Evolutionary conservation across 2,329 filamentous ascomycete genomes (phyloP), one percentile per base, ranked within the genome.

Genomic region (Alternaria hordeiaustralica): DNA sequence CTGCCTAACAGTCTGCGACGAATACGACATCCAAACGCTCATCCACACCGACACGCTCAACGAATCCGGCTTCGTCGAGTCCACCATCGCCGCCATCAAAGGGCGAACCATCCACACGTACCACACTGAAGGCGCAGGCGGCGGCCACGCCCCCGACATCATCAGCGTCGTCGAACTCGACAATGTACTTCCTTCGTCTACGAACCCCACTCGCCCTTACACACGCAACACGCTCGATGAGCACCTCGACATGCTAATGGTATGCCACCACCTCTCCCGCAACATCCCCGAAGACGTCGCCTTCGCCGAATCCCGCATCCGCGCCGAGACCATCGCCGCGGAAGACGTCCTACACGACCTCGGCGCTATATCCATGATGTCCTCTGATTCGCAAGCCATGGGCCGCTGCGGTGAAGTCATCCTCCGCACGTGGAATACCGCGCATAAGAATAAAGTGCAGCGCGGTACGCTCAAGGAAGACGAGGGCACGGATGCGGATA

Each of bases 241-340:
- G 81, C 95, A 98, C 81, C 87, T 97, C 13, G 95, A 98, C 82
- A 98, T 98, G 95, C 84, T 97, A 50, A 97, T 97, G 95, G 93
- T 97, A 41, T 98, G 95, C 84, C 95, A 98, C 80, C 95, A 98
- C 76, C 84, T 98, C 10, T 94, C 90, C 56, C 93, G 92, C 80
- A 90, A 97, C 80, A 97, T 97, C 63, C 93, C 94, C 61, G 95
- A 98, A 82, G 95, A 98, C 78, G 91, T 98, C 13, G 94, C 94
- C 2, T 98, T 98, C 75, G 95, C 95, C 51, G 95, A 98, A 82
- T 93, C 90, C 36, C 92, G 95, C 43, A 98, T 98, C 80, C 92
- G 95, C 62, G 93, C 93, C 68, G 94, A 98, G 83, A 98, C 95
- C 36, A 98, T 98, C 76, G 95, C 94, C 0, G 95, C 95, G 23